Base-by-base conservation (phyloP, 192 early-diverging fungal species). In the Polychytrium aggregatum region DNA sequence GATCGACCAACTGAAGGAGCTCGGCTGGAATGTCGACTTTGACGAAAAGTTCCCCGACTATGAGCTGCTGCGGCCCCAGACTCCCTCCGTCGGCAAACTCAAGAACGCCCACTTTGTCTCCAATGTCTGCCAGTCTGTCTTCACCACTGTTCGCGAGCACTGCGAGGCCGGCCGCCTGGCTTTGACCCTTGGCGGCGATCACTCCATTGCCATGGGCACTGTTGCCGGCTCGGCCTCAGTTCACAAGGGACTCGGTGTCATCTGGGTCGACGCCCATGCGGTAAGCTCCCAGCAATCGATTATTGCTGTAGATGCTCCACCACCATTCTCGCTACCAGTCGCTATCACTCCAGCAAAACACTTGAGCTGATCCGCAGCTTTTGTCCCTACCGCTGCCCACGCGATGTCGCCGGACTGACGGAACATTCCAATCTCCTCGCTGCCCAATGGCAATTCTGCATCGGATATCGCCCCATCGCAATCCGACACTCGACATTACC, bases 231-330 rank as follows among this genome's bases (percentile, higher is more conserved):
- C 76, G 22, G 64, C 87, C 31, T 39, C 73, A 10, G 84, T 83
- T 22, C 74, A 93, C 65, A 68, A 82, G 53, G 81, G 89, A 48
- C 42, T 86, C 40, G 86, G 88, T 48, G 76, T 97, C 53, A 78
- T 97, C 46, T 97, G 90, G 93, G 78, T 97, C 11, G 90, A 97
- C 63, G 89, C 88, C 20, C 90, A 97, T 51, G 86, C 87, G 36
- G 82, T 84, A 70, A 63, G 78, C 73, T 24, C 20, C 13, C n/a
- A 20, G 26, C 40, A 4, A 8, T 3, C 40, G 5, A 9, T 4
- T 41, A 5, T 24, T 17, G 40, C 7, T 21, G 6, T 41, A n/a
- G 6, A 41, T 41, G 18, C 17, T 41, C 6, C 22, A n/a, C n/a
- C n/a, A n/a, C n/a, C n/a, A n/a, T n/a, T n/a, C n/a, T n/a, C n/a